Base-by-base conservation (phyloP, 75 land plant species). In the Ceratopteris richardii region DNA sequence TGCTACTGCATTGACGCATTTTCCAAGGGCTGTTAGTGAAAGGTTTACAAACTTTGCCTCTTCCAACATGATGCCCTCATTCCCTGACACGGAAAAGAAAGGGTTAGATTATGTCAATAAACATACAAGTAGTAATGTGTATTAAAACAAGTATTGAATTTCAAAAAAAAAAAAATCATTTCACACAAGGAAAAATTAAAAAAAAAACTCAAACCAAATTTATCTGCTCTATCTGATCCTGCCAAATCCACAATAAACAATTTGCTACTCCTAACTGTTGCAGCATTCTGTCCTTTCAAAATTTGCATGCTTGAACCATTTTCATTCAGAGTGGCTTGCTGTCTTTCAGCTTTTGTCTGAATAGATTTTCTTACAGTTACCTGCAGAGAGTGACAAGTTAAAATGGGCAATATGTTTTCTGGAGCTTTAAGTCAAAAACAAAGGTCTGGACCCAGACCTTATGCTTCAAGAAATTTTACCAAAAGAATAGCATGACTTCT, bases 181-280 rank as follows among this genome's bases (percentile, higher is more conserved):
- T n/a, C n/a, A n/a, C n/a, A n/a, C n/a, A n/a, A n/a, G n/a, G n/a
- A n/a, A n/a, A n/a, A n/a, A 33, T 3, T 33, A 33, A 33, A 3
- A 33, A 33, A 33, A 9, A 9, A 33, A 33, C 7, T 3, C 37
- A 22, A 27, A 86, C 90, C 90, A 69, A 87, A 82, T 58, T 86
- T 82, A 48, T 86, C 70, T 24, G 80, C 58, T 41, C 90, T 68
- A 41, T 86, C 90, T 57, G 90, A 86, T 50, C 87, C 90, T 16
- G 90, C 90, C 21, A 86, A 71, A 59, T 86, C 90, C 25, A 86
- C 86, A n/a, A 86, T 66, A 60, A 86, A 73, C 31, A 86, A 66
- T 57, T 86, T 86, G 77, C 90, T 81, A 64, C 69, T 86, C 17
- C 81, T 73, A 14, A 82, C 65, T 16, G 51, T 23, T 16, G 64